Base-by-base conservation (phyloP, 345 rosid species). In the Populus ilicifolia region DNA sequence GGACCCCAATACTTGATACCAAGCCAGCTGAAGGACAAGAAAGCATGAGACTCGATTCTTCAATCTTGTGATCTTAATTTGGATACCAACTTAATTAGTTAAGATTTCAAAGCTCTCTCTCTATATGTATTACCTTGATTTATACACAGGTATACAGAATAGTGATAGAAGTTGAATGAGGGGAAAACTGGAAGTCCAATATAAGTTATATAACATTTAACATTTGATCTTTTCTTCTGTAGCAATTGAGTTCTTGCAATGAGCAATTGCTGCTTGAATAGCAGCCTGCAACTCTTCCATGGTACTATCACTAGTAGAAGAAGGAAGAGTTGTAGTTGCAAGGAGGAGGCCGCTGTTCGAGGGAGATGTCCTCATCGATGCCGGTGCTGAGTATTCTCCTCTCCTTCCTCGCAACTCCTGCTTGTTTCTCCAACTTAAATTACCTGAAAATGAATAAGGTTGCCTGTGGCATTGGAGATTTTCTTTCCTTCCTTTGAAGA, bases 241-340 rank as follows among this genome's bases (percentile, higher is more conserved):
- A 29, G 79, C 86, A 79, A 89, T 88, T 71, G 99, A 96, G 67
- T 90, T 93, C 87, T 96, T 96, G 89, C 99, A 96, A 80, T 96
- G 98, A 80, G 98, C 96, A 83, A 96, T 93, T 6, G 99, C 99
- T 7, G 97, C 97, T 83, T 95, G 98, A 81, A 93, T 93, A 17
- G 99, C 97, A 71, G 96, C 92, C 84, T 95, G 98, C 84, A 93
- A 78, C 87, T 94, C 98, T 75, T 94, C 98, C 97, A 91, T 90
- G 59, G 97, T 94, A 69, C 98, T 92, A 78, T 89, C 90, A 75
- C 87, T 87, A 0, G 89, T 79, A 61, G 93, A 83, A 72, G 90
- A 75, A 70, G 89, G 56, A 54, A 86, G 62, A 29, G 83, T 73
- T 9, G 87, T 79, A 0, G 92, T 83, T 5, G 90, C 88, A 20